Conservation (phyloP, 345 rosid species). For the Aquilaria sinensis region DNA sequence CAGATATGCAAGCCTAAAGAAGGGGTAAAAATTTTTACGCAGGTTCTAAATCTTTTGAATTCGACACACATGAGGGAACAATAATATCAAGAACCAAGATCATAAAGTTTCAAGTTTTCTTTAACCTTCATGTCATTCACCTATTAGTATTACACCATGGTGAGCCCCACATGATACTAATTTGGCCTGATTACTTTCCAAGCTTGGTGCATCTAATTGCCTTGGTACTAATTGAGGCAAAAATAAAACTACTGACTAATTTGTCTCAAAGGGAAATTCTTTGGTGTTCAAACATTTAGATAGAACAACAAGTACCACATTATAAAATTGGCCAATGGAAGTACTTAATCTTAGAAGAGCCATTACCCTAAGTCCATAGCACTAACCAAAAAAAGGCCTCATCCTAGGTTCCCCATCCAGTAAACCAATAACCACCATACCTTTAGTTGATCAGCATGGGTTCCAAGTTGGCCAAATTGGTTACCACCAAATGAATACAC, state of each 20-base stretch:
- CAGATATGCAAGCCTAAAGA: neutral
- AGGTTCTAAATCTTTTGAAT: neutral
- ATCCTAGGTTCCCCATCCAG: neutral
- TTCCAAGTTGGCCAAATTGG: slow-evolving; percentile 87
- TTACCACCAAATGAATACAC: slow-evolving; percentile 82
- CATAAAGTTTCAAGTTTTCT: too few relatives aligned
- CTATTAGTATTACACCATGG: slow-evolving; percentile 65
- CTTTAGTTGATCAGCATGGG: slow-evolving; percentile 73
- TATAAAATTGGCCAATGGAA: neutral
- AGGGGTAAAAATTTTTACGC: neutral
- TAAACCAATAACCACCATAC: slow-evolving; percentile 21
- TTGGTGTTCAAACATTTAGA: too few relatives aligned
- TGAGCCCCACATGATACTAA: slow-evolving; percentile 77
- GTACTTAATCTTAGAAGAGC: neutral
- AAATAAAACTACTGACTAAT: neutral
- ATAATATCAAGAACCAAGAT: neutral
- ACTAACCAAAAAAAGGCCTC: neutral
- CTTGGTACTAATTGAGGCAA: slow-evolving; percentile 46
- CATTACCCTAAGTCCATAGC: neutral
- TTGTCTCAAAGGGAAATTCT: too few relatives aligned
- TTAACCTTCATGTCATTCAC: slow-evolving; percentile 20
- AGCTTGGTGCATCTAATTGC: slow-evolving; percentile 50
- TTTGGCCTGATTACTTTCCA: slow-evolving; percentile 47
- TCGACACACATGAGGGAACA: neutral
- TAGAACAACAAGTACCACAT: neutral